Percentiles rank a stretch among this genome's conserved stretches.
Conservation (phyloP, 345 rosid species). For the Ailanthus altissimus region DNA sequence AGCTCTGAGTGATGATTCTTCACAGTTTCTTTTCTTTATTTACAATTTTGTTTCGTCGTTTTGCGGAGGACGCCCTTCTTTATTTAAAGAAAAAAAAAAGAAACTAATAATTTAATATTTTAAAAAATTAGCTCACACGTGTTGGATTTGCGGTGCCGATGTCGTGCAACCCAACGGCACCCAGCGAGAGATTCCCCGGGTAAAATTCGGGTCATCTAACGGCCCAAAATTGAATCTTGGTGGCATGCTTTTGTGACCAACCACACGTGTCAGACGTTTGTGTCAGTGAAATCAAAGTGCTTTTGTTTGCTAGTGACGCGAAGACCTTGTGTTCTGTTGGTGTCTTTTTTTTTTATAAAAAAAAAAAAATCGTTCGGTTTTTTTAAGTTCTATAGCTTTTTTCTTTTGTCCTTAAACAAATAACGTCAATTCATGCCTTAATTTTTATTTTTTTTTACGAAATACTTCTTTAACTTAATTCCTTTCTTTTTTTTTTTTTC, state of each 20-base stretch:
- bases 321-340: background rate
- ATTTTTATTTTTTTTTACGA: too few species aligned
- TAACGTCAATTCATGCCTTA: too few species aligned
- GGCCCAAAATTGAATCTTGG: background rate
- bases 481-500: too few species aligned
- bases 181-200: background rate
- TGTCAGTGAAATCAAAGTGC: conserved; percentile 5
- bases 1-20: conserved; percentile 17
- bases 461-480: too few species aligned
- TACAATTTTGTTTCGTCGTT: conserved; percentile 27
- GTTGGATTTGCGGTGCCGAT: background rate
- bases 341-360: too few species aligned
- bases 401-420: too few species aligned
- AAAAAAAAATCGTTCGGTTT: too few species aligned
- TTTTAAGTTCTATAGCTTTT: too few species aligned
- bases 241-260: background rate
- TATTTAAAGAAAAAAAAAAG: too few species aligned
- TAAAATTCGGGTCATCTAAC: conserved; percentile 12
- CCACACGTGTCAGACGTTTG: conserved; percentile 27
- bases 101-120: too few species aligned
- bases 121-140: background rate
- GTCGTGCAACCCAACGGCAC: conserved; percentile 23
- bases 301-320: conserved; percentile 14
- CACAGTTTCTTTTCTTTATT: background rate
- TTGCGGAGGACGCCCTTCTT: background rate